Percentiles rank a stretch among this genome's conserved stretches.
phyloP scores from a whole-genome alignment of 352 stramenopile species.

The Pelagophyceae sp. region DNA sequence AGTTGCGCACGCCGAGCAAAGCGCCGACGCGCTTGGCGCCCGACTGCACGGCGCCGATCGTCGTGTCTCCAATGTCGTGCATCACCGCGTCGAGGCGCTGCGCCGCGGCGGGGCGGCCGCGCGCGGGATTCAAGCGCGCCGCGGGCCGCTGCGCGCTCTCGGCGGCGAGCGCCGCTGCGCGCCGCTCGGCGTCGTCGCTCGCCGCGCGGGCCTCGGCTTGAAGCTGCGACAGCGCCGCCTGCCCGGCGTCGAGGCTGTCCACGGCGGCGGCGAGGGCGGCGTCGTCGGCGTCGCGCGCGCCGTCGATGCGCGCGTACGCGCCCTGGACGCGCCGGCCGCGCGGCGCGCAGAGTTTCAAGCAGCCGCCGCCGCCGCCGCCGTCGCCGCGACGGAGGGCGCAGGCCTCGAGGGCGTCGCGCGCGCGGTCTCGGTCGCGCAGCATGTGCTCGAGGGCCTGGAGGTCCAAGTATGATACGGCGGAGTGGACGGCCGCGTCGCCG shows the following conservation, averaged over 20 bases:
- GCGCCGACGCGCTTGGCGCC: no score
- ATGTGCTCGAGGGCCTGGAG: slow-evolving; percentile 47
- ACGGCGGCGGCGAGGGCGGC: neutral
- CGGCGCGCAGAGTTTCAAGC: neutral
- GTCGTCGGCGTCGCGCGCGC: neutral
- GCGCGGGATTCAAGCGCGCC: no score
- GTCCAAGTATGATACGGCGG: slow-evolving; percentile 50
- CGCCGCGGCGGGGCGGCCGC: no score
- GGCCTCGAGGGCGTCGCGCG: neutral
- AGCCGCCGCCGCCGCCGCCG: neutral
- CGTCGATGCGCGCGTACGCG: neutral
- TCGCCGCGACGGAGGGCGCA: neutral
- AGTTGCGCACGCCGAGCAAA: neutral
- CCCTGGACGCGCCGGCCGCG: neutral
- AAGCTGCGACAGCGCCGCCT: neutral
- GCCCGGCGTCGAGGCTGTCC: neutral
- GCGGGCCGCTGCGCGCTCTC: no score
- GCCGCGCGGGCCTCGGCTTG: no score
- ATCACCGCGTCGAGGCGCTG: no score
- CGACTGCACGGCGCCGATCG: no score
- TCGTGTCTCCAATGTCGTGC: no score
- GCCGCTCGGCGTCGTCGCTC: no score
- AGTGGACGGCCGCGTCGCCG: slow-evolving; percentile 46
- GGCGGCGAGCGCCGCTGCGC: no score
- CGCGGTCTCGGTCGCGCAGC: neutral